Evolutionary conservation across 208 protist species (phyloP), one percentile per base, ranked within the genome.

Genomic region (Kentomonas sorsogonicus): DNA sequence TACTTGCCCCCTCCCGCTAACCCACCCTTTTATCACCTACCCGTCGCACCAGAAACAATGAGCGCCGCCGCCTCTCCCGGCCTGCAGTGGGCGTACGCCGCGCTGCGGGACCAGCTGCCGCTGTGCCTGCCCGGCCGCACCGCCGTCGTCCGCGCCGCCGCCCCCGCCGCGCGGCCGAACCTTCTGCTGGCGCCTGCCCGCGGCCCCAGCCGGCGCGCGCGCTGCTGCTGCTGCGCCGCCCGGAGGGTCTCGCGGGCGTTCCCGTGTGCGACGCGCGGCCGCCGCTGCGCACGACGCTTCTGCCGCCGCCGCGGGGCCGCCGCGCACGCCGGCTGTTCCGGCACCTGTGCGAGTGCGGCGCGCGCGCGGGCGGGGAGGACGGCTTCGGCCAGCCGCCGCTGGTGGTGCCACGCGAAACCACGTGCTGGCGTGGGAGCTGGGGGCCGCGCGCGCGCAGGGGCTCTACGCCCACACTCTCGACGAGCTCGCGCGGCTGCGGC

Each of bases 401-500:
- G 15, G 46, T 92, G 5, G 80, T 89, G 60, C 71, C 68, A n/a
- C 63, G 72, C 68, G 18, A 92, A 92, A 89, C 53, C 85, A 86
- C 57, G 56, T 87, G 6, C 71, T 92, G 31, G 83, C 71, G 1
- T 90, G 72, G 62, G 61, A 72, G 39, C 72, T 90, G 16, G 59
- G 66, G 43, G 70, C 55, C 13, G 26, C 45, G 10, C 36, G 66
- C 30, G 71, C 76, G 15, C 66, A 71, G 18, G 45, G n/a, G n/a
- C 40, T 89, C n/a, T 92, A 92, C 57, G 81, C 76, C 25, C 80
- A 89, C 65, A 79, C 63, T 4, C 34, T 92, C 26, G 44, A 48
- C 13, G 67, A 92, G 45, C 74, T 92, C 9, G 41, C 65, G 22
- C 50, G 56, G 26, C 63, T 92, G 15, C 54, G 64, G 29, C 41